Percentiles rank a stretch among this genome's conserved stretches.
Conservation (phyloP, 352 stramenopile genomes). For the Globisporangium emineosum region DNA sequence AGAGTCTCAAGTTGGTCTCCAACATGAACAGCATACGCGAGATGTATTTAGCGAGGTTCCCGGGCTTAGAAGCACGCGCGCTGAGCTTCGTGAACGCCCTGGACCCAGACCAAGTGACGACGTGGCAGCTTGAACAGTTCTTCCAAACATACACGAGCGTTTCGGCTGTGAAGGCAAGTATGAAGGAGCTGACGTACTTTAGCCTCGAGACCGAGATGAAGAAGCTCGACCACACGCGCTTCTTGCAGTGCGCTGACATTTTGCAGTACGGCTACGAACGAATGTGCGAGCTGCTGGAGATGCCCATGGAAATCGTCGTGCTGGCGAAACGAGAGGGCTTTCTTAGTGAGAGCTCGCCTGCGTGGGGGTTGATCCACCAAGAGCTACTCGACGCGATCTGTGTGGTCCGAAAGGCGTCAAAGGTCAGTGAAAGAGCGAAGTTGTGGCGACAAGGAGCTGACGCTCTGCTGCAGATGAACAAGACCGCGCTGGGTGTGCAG, state of each 20-base stretch:
- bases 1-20: constrained; percentile 34
- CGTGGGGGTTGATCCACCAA: constrained; percentile 9
- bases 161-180: constrained; percentile 54
- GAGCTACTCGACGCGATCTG: constrained; percentile 20
- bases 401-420: not conserved
- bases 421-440: constrained; percentile 23
- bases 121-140: constrained; percentile 66
- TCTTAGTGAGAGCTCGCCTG: not conserved
- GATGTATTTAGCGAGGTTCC: constrained; percentile 68
- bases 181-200: constrained; percentile 56
- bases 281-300: constrained; percentile 43
- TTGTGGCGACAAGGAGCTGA: constrained; percentile 27
- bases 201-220: constrained; percentile 43
- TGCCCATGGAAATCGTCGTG: constrained; percentile 41
- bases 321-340: constrained; percentile 10
- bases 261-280: constrained; percentile 65
- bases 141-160: constrained; percentile 50
- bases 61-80: constrained; percentile 56
- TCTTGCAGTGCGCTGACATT: constrained; percentile 38
- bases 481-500: constrained; percentile 38
- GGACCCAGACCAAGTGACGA: constrained; percentile 41
- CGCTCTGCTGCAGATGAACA: constrained; percentile 36
- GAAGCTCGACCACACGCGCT: constrained; percentile 43
- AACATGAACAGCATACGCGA: constrained; percentile 42
- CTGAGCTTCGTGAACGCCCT: constrained; percentile 50